These are phyloP conservation scores for Trametes villosa DNA, from an alignment of 768 basidiomycete genomes.

Conservation along the genomic window DNA sequence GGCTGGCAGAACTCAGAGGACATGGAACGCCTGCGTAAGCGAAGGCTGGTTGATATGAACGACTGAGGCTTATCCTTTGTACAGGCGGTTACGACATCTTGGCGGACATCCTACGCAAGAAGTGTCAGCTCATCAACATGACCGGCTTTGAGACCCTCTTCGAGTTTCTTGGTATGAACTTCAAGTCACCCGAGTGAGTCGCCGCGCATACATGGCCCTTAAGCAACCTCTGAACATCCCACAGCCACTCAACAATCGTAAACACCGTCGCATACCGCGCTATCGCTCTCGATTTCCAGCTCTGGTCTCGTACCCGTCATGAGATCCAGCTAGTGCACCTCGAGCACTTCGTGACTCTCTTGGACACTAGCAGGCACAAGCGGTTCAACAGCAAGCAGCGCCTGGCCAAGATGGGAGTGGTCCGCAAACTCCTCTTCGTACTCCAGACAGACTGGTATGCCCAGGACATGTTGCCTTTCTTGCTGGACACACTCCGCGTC, in stretches of 20 bases:
- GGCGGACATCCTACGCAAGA: conserved; percentile 69
- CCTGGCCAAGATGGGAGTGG: conserved; percentile 69
- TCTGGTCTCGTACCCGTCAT: conserved; percentile 75
- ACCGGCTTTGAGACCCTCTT: conserved; percentile 83
- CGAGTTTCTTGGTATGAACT: conserved; percentile 85
- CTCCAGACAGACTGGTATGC: conserved; percentile 81
- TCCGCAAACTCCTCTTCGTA: conserved; percentile 79
- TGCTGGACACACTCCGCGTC: conserved; percentile 64
- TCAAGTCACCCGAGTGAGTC: conserved; percentile 79
- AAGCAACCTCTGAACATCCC: neutral
- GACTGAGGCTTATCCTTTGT: no score
- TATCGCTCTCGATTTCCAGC: conserved; percentile 87
- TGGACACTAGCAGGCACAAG: conserved; percentile 72
- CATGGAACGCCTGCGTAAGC: conserved; percentile 80
- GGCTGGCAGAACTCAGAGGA: conserved; percentile 96
- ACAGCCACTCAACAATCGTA: conserved; percentile 78
- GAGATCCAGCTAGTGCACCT: conserved; percentile 83
- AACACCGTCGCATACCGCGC: conserved; percentile 82
- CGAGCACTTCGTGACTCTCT: conserved; percentile 78
- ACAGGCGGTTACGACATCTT: conserved; percentile 89
- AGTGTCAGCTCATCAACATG: conserved; percentile 76
- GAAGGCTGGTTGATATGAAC: no score
- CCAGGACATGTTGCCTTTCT: conserved; percentile 48
- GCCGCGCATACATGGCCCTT: neutral
- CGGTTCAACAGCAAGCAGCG: conserved; percentile 80